phyloP scores from a whole-genome alignment of 805 yeast genomes.

The Schwanniomyces occidentalis region DNA sequence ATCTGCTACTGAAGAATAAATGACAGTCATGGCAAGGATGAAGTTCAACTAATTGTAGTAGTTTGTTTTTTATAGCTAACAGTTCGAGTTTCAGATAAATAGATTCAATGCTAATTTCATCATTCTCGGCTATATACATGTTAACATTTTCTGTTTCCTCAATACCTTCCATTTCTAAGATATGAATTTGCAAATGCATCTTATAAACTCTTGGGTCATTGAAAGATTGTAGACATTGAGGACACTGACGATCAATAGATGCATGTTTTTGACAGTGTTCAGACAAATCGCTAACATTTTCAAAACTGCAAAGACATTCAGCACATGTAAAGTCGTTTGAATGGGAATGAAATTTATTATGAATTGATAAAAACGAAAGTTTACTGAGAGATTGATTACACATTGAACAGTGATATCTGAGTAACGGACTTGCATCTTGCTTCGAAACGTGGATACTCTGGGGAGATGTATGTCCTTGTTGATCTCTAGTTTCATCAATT shows the following conservation, averaged over 20 bases:
- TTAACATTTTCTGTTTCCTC: not conserved
- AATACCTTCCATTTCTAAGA: slow-evolving; percentile 5
- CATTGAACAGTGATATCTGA: not conserved
- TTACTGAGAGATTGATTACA: not conserved
- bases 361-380: slow-evolving; percentile 7
- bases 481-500: not conserved
- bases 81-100: not conserved
- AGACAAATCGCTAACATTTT: slow-evolving; percentile 1
- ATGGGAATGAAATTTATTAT: slow-evolving; percentile 6
- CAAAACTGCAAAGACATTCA: slow-evolving; percentile 2
- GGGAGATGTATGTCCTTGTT: not conserved
- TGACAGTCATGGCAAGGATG: too few species aligned
- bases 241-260: slow-evolving; percentile 3
- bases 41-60: too few species aligned
- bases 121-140: not conserved
- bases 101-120: not conserved
- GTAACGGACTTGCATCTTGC: too few species aligned
- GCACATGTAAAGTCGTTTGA: slow-evolving; percentile 5
- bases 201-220: slow-evolving; percentile 4
- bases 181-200: slow-evolving; percentile 9
- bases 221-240: slow-evolving; percentile 5
- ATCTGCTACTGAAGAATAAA: too few species aligned
- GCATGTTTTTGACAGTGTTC: slow-evolving; percentile 7
- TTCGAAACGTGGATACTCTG: too few species aligned
- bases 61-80: not conserved